Conservation (phyloP, 345 rosid species). For the Limnanthes douglasii region DNA sequence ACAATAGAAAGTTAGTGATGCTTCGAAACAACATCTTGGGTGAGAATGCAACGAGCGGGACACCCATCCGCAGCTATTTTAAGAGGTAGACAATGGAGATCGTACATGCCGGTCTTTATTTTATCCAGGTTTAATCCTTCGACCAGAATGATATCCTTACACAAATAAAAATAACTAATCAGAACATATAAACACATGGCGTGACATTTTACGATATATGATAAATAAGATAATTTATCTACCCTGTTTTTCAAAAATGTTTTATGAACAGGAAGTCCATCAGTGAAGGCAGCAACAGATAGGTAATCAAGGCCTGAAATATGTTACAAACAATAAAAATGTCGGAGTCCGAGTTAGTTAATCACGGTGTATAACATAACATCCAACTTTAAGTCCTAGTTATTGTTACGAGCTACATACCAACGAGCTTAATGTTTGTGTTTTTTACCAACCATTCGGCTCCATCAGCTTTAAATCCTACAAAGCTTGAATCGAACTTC, state of each 20-base stretch:
- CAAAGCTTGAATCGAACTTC: no score
- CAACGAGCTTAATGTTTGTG: no score
- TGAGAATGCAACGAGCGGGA: conserved; percentile 10
- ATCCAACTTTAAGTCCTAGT: background rate
- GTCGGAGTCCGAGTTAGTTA: background rate
- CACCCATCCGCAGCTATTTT: conserved; percentile 2
- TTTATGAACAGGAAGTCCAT: conserved; percentile 10
- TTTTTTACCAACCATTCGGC: no score
- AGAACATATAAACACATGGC: background rate
- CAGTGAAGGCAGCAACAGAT: conserved; percentile 12
- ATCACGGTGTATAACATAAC: background rate
- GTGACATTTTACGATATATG: no score
- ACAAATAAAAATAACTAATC: background rate
- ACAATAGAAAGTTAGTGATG: no score
- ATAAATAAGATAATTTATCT: background rate
- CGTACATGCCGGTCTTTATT: conserved; percentile 3
- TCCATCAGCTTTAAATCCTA: no score
- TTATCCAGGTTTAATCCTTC: conserved; percentile 9
- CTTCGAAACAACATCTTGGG: no score
- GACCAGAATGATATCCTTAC: background rate
- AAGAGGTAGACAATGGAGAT: conserved; percentile 7
- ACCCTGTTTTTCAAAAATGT: conserved; percentile 12
- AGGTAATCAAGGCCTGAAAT: conserved; percentile 28
- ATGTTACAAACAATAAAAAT: background rate
- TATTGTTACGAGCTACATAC: conserved; percentile 2